Evolutionary conservation across 2,329 filamentous ascomycete species (phyloP).

Genomic region (Pseudocercospora fuligena): DNA sequence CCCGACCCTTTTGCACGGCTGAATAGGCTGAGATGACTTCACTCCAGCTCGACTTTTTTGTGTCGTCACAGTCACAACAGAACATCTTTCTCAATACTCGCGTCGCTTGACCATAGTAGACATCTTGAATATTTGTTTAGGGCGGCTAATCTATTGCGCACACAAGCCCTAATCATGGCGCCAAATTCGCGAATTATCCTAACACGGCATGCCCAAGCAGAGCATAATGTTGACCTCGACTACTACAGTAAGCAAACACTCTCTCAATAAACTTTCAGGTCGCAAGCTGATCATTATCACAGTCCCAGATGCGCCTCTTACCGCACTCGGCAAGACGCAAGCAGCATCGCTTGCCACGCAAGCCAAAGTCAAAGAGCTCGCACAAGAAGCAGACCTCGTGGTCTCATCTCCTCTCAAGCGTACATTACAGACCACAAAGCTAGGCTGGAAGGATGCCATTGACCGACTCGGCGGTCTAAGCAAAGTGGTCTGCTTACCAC

Average conservation of each 20-base stretch:
- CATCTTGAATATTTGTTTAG: background rate
- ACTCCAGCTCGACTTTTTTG: background rate
- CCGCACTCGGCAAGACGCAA: slow-evolving; percentile 41
- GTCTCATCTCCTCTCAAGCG: slow-evolving; percentile 40
- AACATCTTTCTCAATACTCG: background rate
- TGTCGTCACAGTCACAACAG: background rate
- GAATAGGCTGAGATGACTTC: background rate
- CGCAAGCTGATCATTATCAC: background rate
- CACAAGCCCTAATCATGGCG: slow-evolving; percentile 33
- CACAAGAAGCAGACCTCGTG: slow-evolving; percentile 36
- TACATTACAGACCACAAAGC: slow-evolving; percentile 40
- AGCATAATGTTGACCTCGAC: slow-evolving; percentile 42
- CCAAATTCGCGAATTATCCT: slow-evolving; percentile 40
- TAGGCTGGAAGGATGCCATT: slow-evolving; percentile 37
- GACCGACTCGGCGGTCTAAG: slow-evolving; percentile 35
- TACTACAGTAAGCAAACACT: slow-evolving; percentile 35
- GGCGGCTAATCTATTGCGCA: background rate
- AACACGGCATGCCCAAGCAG: slow-evolving; percentile 41
- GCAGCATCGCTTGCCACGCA: slow-evolving; percentile 38
- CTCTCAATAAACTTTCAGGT: background rate
- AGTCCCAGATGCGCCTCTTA: slow-evolving; percentile 42
- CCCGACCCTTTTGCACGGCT: too few relatives aligned
- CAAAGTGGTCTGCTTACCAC: slow-evolving; percentile 38
- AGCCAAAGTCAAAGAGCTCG: slow-evolving; percentile 25
- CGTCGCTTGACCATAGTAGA: background rate